Evolutionary conservation across 1,139 yeast species (phyloP), one percentile per base, ranked within the genome.

Genomic region (Lodderomyces jiufengensis): DNA sequence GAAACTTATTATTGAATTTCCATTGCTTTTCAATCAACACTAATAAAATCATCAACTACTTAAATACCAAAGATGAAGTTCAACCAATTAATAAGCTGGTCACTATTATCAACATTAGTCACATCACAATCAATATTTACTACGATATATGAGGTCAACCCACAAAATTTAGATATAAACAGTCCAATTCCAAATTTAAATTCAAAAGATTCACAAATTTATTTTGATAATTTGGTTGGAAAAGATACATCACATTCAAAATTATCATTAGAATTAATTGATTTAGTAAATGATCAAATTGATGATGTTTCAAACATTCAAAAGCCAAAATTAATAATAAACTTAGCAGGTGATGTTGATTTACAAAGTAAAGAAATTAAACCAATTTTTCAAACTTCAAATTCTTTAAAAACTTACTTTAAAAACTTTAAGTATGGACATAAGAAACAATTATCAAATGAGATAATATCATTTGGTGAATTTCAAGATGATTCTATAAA

Each of bases 271-370:
- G 5, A 42, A 26, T 54, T 53, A 48, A 59, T 52, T 31, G 51
- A 59, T 13, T 57, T 61, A 36, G 44, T 65, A 32, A 54, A 54
- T 24, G 36, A 40, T 4, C 59, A 58, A 29, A 49, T 52, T 37
- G 39, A 23, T 22, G 13, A 29, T 27, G 26, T 14, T 13, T 11
- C 24, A 6, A 11, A 40, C 30, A 6, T 33, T 30, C 31, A 34
- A 4, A 55, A 52, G 31, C 61, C 69, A n/a, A 57, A 57, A 36
- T 38, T 73, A 48, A 44, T 73, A 34, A 53, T 72, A 25, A 45
- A 64, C 25, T 49, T 73, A 29, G 58, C 59, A 42, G 79, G 78
- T 9, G 38, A 25, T 16, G 63, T 36, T 52, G n/a, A 28, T 7
- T 12, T 6, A 9, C n/a, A 4, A 24, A 18, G 16, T 16, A 23